Evolutionary conservation across 495 filamentous ascomycete genomes (phyloP).

Genomic region (Penicillium robsamsonii): DNA sequence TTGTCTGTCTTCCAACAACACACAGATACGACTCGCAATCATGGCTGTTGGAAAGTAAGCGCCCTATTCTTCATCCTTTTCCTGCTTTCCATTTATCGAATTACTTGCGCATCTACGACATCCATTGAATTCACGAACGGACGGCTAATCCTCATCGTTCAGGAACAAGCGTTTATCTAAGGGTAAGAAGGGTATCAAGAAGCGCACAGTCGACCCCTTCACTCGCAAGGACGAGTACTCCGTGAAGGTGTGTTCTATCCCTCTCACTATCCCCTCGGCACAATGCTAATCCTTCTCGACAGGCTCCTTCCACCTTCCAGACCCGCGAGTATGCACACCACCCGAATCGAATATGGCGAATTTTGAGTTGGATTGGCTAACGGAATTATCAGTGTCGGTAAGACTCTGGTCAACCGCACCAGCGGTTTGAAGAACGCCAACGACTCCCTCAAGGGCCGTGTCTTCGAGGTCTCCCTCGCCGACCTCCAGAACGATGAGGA

Average conservation of each 20-base stretch:
- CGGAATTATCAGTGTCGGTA: conserved; percentile 72
- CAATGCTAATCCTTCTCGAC: conserved; percentile 27
- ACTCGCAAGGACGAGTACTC: conserved; percentile 98
- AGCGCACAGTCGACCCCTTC: conserved; percentile 97
- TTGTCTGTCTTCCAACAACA: conserved; percentile 45
- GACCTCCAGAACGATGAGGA: conserved; percentile 99
- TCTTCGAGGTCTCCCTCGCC: conserved; percentile 97
- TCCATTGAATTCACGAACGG: conserved; percentile 1
- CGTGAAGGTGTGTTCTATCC: conserved; percentile 70
- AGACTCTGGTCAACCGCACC: conserved; percentile 98
- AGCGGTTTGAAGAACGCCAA: conserved; percentile 99
- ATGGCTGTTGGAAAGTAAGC: conserved; percentile 90
- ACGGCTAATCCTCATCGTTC: conserved; percentile 23
- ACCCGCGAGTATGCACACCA: conserved; percentile 79
- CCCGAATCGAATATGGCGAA: conserved; percentile 4
- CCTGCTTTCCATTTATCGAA: conserved; percentile 18
- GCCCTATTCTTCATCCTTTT: conserved; percentile 18
- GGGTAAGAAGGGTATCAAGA: conserved; percentile 99
- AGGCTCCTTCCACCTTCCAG: conserved; percentile 95
- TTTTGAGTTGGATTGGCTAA: conserved; percentile 13
- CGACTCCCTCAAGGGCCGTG: conserved; percentile 96
- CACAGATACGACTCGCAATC: conserved; percentile 58
- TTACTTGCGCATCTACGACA: conserved; percentile 2
- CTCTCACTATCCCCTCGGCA: neutral
- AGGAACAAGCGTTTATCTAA: conserved; percentile 99